Percentiles rank a stretch among this genome's conserved stretches.
phyloP scores from a whole-genome alignment of 768 basidiomycete genomes.

The Boletus eberwhitei region DNA sequence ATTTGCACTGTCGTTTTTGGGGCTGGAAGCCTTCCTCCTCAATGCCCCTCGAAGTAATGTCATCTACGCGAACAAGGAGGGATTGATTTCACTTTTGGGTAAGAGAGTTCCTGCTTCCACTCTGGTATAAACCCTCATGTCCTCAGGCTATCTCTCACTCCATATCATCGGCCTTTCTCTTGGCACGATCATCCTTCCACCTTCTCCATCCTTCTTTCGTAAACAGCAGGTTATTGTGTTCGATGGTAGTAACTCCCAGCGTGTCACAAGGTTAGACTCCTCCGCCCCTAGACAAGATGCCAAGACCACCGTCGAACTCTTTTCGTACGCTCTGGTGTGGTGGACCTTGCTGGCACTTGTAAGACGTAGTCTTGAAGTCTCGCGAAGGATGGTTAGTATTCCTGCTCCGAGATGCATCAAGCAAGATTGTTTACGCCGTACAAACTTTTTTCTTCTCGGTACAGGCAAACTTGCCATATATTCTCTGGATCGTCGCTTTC shows the following conservation, averaged over 20 bases:
- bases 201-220: constrained; percentile 70
- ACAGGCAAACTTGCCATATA: constrained; percentile 86
- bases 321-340: constrained; percentile 74
- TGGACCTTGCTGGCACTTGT: constrained; percentile 56
- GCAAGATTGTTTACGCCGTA: neutral
- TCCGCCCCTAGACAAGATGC: constrained; percentile 53
- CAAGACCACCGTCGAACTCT: constrained; percentile 74
- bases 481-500: constrained; percentile 85
- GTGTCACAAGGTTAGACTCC: constrained; percentile 5
- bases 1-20: constrained; percentile 48
- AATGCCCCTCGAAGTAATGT: constrained; percentile 58
- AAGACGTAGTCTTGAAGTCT: constrained; percentile 42
- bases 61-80: constrained; percentile 88
- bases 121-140: neutral
- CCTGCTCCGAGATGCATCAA: neutral
- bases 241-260: constrained; percentile 6
- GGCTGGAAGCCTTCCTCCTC: constrained; percentile 64
- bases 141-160: constrained; percentile 81
- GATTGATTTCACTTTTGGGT: constrained; percentile 78
- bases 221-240: constrained; percentile 37
- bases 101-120: constrained; percentile 2
- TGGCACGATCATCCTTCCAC: constrained; percentile 78
- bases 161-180: constrained; percentile 82
- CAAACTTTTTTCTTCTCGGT: neutral
- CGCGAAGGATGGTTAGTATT: constrained; percentile 56